Base-by-base conservation (phyloP, 345 rosid species). In the Populus deltoides region DNA sequence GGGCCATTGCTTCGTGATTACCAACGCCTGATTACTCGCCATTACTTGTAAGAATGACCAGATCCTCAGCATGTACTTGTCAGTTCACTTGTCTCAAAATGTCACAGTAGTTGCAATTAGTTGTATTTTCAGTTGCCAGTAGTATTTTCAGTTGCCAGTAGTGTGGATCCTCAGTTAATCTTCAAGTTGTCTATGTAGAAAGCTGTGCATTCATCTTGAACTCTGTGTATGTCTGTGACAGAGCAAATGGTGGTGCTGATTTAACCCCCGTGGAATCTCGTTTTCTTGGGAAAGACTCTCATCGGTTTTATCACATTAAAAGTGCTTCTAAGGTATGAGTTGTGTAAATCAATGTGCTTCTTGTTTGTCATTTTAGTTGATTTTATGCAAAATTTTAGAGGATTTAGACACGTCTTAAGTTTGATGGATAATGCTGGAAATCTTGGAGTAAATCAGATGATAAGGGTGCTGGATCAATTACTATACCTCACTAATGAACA, bases 1-100 rank as follows among this genome's bases (percentile, higher is more conserved):
- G 89, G 90, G 70, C 93, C 97, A 53, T 88, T 96, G 83, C 91
- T 93, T 76, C 92, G 90, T 77, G 99, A 96, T 83, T 93, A 96
- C 81, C 98, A 92, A 71, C 90, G 94, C 62, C 79, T 96, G 74
- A 78, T 93, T 75, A 68, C 90, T 35, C 85, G 81, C 59, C 84
- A 77, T 73, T 77, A 82, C 77, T 36, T 77, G 99, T 96, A 88
- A 92, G 99, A 77, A 66, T 55, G 63, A 74, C 18, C 31, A 8
- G 66, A n/a, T 51, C n/a, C 74, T 68, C 68, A 22, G 39, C 35
- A 45, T 61, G 22, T 38, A n/a, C 57, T 39, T 51, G 51, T 53
- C 62, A 47, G 6, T 43, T 71, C 29, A 17, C 49, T 68, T n/a
- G 24, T 3, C 17, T 51, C 24, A 8, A 27, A 11, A 13, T 18